These are phyloP conservation scores for Plasmodium vinckei DNA, from an alignment of 169 alveolate genomes.

Conservation along the genomic window DNA sequence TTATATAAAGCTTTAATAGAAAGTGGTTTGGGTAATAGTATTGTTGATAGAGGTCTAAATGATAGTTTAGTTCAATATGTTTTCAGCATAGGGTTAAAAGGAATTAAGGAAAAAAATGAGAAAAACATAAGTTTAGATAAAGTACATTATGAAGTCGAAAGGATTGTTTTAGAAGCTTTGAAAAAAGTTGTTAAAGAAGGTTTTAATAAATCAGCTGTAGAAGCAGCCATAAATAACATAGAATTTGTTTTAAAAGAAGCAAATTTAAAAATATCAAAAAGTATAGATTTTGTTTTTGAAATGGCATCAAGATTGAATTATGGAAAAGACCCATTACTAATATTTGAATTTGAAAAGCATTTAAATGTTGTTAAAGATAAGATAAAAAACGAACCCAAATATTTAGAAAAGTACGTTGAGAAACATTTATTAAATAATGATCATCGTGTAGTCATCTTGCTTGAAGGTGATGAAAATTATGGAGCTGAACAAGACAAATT, in stretches of 20 bases:
- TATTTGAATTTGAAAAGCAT: slow-evolving; percentile 63
- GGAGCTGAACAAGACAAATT: slow-evolving; percentile 75
- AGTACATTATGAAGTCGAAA: slow-evolving; percentile 78
- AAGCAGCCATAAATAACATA: slow-evolving; percentile 82
- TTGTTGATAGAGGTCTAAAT: slow-evolving; percentile 80
- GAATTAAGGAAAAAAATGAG: slow-evolving; percentile 62
- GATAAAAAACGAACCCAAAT: slow-evolving; percentile 71
- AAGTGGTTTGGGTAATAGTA: slow-evolving; percentile 81
- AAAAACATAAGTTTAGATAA: slow-evolving; percentile 23
- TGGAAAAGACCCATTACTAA: slow-evolving; percentile 56
- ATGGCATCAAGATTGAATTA: slow-evolving; percentile 59
- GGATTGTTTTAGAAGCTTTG: slow-evolving; percentile 78
- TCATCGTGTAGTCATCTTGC: slow-evolving; percentile 81
- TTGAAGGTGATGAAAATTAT: slow-evolving; percentile 78
- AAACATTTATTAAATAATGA: slow-evolving; percentile 79
- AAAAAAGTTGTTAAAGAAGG: slow-evolving; percentile 79
- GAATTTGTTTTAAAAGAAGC: slow-evolving; percentile 84
- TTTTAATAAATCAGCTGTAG: slow-evolving; percentile 82
- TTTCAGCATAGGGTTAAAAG: slow-evolving; percentile 68
- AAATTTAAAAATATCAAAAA: slow-evolving; percentile 55
- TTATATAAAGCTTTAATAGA: slow-evolving; percentile 65
- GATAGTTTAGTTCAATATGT: slow-evolving; percentile 50
- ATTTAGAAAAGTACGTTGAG: slow-evolving; percentile 77
- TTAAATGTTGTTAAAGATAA: slow-evolving; percentile 39
- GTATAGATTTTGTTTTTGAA: slow-evolving; percentile 54